Conservation (phyloP, 2,329 filamentous ascomycete species). For the Pyricularia grisea region DNA sequence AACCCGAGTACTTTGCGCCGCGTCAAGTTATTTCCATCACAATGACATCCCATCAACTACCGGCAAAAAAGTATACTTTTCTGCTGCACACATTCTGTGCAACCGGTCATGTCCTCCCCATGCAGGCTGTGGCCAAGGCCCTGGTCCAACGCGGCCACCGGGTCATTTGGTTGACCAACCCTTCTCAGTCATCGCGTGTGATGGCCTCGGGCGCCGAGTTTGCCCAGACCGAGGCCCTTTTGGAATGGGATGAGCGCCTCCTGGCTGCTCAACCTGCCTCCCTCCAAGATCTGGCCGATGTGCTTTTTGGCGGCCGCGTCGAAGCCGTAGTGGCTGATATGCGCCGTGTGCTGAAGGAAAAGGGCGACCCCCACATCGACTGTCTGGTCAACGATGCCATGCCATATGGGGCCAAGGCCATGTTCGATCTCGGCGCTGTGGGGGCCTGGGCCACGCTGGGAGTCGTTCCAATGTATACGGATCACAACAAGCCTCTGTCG, state of each 20-base stretch:
- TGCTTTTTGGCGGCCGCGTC: conserved; percentile 17
- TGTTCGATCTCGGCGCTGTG: conserved; percentile 16
- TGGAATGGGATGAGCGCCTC: conserved; percentile 18
- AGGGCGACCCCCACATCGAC: conserved; percentile 17
- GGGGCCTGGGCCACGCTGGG: conserved; percentile 27
- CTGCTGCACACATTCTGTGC: conserved; percentile 29
- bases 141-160: conserved; percentile 26
- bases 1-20: too few species aligned
- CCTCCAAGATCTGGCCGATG: conserved; percentile 19
- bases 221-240: conserved; percentile 13
- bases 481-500: conserved; percentile 16
- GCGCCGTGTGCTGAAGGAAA: conserved; percentile 17
- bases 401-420: conserved; percentile 24
- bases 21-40: not conserved
- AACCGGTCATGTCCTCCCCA: conserved; percentile 27
- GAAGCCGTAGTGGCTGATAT: conserved; percentile 26
- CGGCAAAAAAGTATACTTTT: conserved; percentile 8
- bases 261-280: conserved; percentile 18
- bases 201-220: conserved; percentile 23
- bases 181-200: conserved; percentile 23
- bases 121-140: conserved; percentile 27
- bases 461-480: conserved; percentile 24
- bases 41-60: not conserved
- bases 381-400: conserved; percentile 27
- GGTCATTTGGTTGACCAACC: conserved; percentile 26